These are phyloP conservation scores for Elongisporangium prolatum DNA, from an alignment of 352 stramenopile genomes.

Conservation along the genomic window DNA sequence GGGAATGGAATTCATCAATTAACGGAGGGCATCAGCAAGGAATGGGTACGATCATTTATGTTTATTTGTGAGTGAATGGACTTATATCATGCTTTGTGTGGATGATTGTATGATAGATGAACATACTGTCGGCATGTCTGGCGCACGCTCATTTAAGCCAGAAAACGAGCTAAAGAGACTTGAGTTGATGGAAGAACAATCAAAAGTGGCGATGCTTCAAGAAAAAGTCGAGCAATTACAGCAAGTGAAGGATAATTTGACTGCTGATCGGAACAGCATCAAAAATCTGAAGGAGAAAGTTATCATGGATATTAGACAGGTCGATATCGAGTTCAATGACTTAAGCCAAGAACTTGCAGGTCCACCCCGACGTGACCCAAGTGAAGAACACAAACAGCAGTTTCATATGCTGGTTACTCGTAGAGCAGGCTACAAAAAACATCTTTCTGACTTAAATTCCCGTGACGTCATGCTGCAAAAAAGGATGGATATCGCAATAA, in stretches of 20 bases:
- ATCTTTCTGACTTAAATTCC: constrained; percentile 38
- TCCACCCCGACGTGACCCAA: constrained; percentile 56
- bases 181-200: constrained; percentile 50
- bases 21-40: constrained; percentile 35
- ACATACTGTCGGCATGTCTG: constrained; percentile 41
- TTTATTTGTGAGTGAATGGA: background rate
- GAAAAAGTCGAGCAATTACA: constrained; percentile 53
- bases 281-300: constrained; percentile 40
- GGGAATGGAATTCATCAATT: constrained; percentile 52
- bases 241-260: constrained; percentile 29
- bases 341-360: constrained; percentile 40
- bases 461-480: constrained; percentile 44
- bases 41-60: constrained; percentile 32
- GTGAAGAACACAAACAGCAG: constrained; percentile 50
- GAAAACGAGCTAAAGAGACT: constrained; percentile 48
- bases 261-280: constrained; percentile 39
- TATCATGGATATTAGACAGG: constrained; percentile 43
- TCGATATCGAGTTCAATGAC: constrained; percentile 42
- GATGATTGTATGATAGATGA: constrained; percentile 26
- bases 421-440: constrained; percentile 35
- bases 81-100: constrained; percentile 5
- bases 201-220: constrained; percentile 33
- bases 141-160: constrained; percentile 26
- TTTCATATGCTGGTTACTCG: constrained; percentile 53
- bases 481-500: constrained; percentile 28